These are phyloP conservation scores for Aspergillus oerlinghausenensis DNA, from an alignment of 2,329 filamentous ascomycete genomes.

Conservation along the genomic window DNA sequence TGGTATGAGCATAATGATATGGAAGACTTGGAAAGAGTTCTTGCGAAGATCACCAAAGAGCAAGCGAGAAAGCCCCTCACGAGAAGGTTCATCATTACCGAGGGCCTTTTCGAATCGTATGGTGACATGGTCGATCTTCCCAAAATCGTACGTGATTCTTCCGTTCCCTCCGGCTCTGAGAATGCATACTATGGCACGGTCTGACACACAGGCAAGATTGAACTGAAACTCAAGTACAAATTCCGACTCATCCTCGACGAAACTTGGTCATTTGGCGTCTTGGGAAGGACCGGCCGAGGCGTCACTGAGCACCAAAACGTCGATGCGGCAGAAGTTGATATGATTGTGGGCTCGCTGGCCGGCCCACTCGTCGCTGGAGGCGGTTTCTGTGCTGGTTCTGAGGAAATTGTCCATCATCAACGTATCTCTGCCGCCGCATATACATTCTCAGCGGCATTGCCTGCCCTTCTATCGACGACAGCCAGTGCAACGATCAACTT, in stretches of 20 bases:
- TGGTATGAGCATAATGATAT: constrained; percentile 98
- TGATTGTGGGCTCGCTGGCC: constrained; percentile 91
- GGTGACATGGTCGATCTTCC: constrained; percentile 83
- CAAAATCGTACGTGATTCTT: constrained; percentile 60
- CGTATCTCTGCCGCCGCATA: constrained; percentile 89
- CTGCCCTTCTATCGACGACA: constrained; percentile 91
- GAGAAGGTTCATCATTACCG: constrained; percentile 89
- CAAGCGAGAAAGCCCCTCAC: constrained; percentile 86
- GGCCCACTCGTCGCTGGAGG: constrained; percentile 88
- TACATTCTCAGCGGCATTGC: constrained; percentile 91
- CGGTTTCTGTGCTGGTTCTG: constrained; percentile 88
- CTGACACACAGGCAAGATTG: constrained; percentile 53
- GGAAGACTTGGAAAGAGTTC: constrained; percentile 81
- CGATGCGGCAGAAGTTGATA: constrained; percentile 86
- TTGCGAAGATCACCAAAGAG: constrained; percentile 81
- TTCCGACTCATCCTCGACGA: constrained; percentile 97
- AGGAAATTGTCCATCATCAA: constrained; percentile 93
- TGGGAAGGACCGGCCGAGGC: constrained; percentile 85
- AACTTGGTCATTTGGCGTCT: constrained; percentile 93
- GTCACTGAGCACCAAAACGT: constrained; percentile 96
- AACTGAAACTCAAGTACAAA: constrained; percentile 93
- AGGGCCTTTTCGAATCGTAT: constrained; percentile 86
- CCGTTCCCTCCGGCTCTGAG: background rate
- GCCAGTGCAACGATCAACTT: constrained; percentile 85
- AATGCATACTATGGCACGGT: constrained; percentile 1